Evolutionary conservation across 352 stramenopile genomes (phyloP).

Genomic region (Globisporangium okanoganense): DNA sequence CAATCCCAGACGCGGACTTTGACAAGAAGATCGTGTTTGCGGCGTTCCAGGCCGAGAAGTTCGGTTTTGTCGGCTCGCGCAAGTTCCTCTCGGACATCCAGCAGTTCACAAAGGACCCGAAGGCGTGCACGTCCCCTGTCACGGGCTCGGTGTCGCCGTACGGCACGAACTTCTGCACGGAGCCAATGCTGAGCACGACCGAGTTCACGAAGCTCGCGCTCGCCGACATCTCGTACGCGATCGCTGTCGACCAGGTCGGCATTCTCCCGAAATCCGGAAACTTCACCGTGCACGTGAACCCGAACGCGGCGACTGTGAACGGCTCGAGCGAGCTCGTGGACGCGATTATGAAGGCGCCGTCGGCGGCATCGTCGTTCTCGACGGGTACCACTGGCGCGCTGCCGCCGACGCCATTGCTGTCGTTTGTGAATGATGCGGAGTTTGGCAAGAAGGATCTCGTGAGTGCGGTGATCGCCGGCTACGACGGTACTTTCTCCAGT

Average conservation of each 20-base stretch:
- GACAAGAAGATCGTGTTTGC: conserved; percentile 80
- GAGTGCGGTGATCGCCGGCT: conserved; percentile 63
- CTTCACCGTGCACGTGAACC: conserved; percentile 72
- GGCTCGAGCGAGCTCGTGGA: conserved; percentile 38
- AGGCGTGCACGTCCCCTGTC: conserved; percentile 49
- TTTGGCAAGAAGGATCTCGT: conserved; percentile 60
- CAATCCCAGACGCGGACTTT: conserved; percentile 55
- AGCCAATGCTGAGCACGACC: conserved; percentile 58
- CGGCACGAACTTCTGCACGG: conserved; percentile 58
- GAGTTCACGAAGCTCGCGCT: conserved; percentile 60
- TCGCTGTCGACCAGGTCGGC: conserved; percentile 78
- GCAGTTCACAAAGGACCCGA: conserved; percentile 40
- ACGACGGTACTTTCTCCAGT: conserved; percentile 47
- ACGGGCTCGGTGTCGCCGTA: conserved; percentile 49
- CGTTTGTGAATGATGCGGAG: conserved; percentile 73
- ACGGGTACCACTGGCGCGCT: conserved; percentile 35
- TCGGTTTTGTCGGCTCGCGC: conserved; percentile 78
- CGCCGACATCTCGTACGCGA: conserved; percentile 57
- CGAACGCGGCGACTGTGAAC: conserved; percentile 28
- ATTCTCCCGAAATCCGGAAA: conserved; percentile 45
- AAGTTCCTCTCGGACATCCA: conserved; percentile 69
- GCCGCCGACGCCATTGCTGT: conserved; percentile 58
- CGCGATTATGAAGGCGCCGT: conserved; percentile 46
- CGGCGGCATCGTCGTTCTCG: conserved; percentile 29
- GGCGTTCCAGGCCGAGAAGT: conserved; percentile 77